Percentiles rank a stretch among this genome's conserved stretches.
phyloP scores from a whole-genome alignment of 768 basidiomycete genomes.

The Boletus reticulatus region DNA sequence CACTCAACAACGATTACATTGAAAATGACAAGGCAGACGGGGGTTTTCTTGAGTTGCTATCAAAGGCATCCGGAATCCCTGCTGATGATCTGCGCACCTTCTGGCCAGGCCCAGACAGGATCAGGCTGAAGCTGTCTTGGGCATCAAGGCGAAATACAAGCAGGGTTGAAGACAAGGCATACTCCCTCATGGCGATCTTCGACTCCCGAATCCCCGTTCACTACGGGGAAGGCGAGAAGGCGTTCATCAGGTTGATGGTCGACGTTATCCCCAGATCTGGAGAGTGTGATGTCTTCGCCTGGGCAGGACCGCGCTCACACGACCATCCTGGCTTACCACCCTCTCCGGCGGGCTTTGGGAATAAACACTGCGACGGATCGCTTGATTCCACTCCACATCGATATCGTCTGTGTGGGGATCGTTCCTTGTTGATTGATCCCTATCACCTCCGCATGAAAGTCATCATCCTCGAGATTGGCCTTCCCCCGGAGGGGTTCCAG shows the following conservation, averaged over 20 bases:
- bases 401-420: slow-evolving; percentile 22
- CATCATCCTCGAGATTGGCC: slow-evolving; percentile 8
- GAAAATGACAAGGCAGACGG: slow-evolving; percentile 26
- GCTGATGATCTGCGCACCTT: slow-evolving; percentile 16
- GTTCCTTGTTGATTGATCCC: slow-evolving; percentile 9
- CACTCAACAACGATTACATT: slow-evolving; percentile 11
- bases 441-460: slow-evolving; percentile 7
- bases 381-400: slow-evolving; percentile 8
- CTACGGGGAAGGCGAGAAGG: slow-evolving; percentile 11
- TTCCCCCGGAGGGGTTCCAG: not conserved
- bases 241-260: slow-evolving; percentile 21
- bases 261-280: slow-evolving; percentile 11
- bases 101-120: slow-evolving; percentile 16
- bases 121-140: slow-evolving; percentile 19
- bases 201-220: slow-evolving; percentile 8
- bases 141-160: slow-evolving; percentile 14
- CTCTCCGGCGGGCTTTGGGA: slow-evolving; percentile 13
- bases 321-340: slow-evolving; percentile 10
- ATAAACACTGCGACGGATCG: not conserved
- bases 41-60: slow-evolving; percentile 11
- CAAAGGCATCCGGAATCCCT: slow-evolving; percentile 11
- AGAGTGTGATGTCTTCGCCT: slow-evolving; percentile 22
- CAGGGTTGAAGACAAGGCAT: slow-evolving; percentile 15
- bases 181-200: slow-evolving; percentile 20
- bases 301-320: slow-evolving; percentile 17